Evolutionary conservation across 2,329 filamentous ascomycete species (phyloP), one percentile per base, ranked within the genome.

Genomic region (Colletotrichum simmondsii): DNA sequence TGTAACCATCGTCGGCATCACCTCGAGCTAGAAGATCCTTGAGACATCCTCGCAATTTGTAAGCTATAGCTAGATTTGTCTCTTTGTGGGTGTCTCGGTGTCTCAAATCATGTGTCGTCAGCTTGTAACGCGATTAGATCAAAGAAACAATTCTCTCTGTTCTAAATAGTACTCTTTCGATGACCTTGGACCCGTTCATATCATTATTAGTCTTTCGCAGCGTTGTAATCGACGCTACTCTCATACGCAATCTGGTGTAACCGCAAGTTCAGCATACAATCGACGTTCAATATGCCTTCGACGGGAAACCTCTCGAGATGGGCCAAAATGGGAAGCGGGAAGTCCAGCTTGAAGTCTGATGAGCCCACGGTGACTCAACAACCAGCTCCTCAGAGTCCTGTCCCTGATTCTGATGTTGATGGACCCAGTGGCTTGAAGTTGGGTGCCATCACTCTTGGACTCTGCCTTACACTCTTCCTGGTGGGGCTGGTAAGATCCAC

Each of bases 401-500:
- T 46, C 19, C 10, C 49, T 19, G 32, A 56, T 11, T 30, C 66
- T 7, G 49, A 24, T 63, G 11, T 24, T 30, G 66, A 68, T 32
- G 35, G 59, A 0, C 66, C 66, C 7, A 68, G 58, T 19, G 66
- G 66, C 16, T 28, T 68, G 5, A 68, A 68, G 32, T 32, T 68
- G 14, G 10, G 62, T 5, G 66, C 58, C 7, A 68, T 68, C 37
- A 63, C 66, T 26, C 35, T 68, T 19, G 66, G 59, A 8, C 46
- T 68, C 24, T 68, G 66, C 66, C 52, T 57, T 8, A 68, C 66
- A 24, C 67, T 69, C 16, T 69, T 69, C 37, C 60, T 69, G 42
- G 60, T 69, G 52, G 67, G 60, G 14, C 10, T 69, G 53, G 67
- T 69, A 65, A 19, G 67, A 19, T 6, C 35, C 12, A 16, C 6